Base-by-base conservation (phyloP, 805 yeast species). In the Wickerhamiella azymoides region DNA sequence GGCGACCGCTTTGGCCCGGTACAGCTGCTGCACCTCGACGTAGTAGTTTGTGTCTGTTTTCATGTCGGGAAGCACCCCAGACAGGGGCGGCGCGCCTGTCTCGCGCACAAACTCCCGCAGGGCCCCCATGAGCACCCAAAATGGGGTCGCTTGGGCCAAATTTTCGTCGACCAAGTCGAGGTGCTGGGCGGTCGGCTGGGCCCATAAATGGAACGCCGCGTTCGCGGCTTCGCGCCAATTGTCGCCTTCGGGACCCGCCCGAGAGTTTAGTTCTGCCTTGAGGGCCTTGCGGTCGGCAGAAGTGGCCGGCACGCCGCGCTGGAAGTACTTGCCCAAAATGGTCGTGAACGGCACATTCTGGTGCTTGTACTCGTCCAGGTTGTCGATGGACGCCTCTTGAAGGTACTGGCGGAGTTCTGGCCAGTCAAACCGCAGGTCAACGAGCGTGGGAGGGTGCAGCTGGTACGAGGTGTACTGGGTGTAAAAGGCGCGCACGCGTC, bases 51-150 rank as follows among this genome's bases (percentile, higher is more conserved):
- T 79, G 50, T 77, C 76, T 0, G 94, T 74, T 17, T 83, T 80
- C 96, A 89, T 89, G 59, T 88, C 97, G 0, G 95, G 94, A 5
- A 88, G 57, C 0, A 65, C 71, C 0, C 94, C 95, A 2, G 79
- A 69, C 1, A 84, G 61, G 0, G 95, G 94, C n/a, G 84, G 64
- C 5, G 63, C 58, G 1, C 66, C 62, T 14, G 50, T 48, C 1
- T 39, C 37, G 0, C 43, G 50, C 0, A 76, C 68, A 58, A 77
- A 85, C 7, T 52, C 49, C 37, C 69, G 63, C 42, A 84, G 63
- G 0, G 86, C 81, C 36, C 60, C 62, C 0, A 73, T 67, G 16
- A 75, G 67, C 2, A 72, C 58, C 94, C 94, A 85, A 55, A 83
- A 83, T 5, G 25, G 7, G 11, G 39, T 25, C 3, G 32, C 19